Base-by-base conservation (phyloP, 2,329 filamentous ascomycete species). In the Cadophora gregata region DNA sequence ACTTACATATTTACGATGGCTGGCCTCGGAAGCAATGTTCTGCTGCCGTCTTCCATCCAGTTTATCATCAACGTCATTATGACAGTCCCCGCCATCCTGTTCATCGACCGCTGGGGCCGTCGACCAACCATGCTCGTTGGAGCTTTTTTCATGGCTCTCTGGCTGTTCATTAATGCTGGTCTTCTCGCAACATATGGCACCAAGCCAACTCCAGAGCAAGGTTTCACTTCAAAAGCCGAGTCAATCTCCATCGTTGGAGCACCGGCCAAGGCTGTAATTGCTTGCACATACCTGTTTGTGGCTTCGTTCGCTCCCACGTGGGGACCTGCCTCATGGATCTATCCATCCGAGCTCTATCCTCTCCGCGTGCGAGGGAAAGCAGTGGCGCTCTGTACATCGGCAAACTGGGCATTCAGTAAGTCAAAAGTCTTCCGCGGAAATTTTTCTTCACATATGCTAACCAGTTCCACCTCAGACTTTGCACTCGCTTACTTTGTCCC, bases 1-100 rank as follows among this genome's bases (percentile, higher is more conserved):
- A 75, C 73, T 7, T 91, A 91, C 70, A 85, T 92, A 66, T 92
- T 92, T 77, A 82, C 82, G 12, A 93, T 93, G 90, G 89, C 90
- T 19, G 89, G 89, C 10, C 80, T 90, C 10, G 84, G 83, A 3
- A 81, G 86, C 71, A 83, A 82, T 62, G 84, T 87, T 45, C 83
- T 93, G 9, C 78, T 91, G 53, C 85, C 90, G 8, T 90, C 88
- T 21, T 87, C 86, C 10, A 92, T 92, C 69, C 88, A 92, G 75
- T 92, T 91, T 76, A 83, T 93, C 72, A 92, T 95, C 81, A 94
- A 94, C 77, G 91, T 95, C 1, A 67, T 89, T 62, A 92, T 93
- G 88, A 95, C 92, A 0, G 77, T 94, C 3, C 90, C 91, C 0
- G 91, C 91, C 1, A 83, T 95, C 27, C 79, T 94, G 65, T 94